Evolutionary conservation across 495 filamentous ascomycete species (phyloP), one percentile per base, ranked within the genome.

Genomic region (Podospora didyma): DNA sequence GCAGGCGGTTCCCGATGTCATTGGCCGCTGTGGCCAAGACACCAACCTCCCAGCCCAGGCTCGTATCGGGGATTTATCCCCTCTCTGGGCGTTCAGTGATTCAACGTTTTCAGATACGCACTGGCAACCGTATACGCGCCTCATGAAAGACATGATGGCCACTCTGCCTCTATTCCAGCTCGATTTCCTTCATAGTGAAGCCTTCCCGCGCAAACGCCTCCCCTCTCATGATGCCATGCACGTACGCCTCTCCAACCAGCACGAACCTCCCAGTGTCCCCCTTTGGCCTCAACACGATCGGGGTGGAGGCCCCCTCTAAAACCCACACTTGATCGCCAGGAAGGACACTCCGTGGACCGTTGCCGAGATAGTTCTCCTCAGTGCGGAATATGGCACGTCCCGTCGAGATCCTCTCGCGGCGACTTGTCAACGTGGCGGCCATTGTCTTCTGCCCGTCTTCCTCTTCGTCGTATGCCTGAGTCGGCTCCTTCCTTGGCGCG

Each of bases 381-480:
- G 51, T 53, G 16, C 51, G 51, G 37, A 53, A 53, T n/a, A 53
- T 53, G 37, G 51, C 51, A 9, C 51, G 51, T 17, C 51, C 51
- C 17, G 35, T 24, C 19, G 35, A 45, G 19, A 45, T 23, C 20
- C 7, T 22, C 19, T 42, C 22, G 24, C 26, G 51, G 14, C 37
- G 37, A 4, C 3, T 23, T 14, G 22, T 35, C 4, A 53, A 19
- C 11, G 37, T 21, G n/a, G 49, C 49, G 11, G 37, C 49, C 49
- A 21, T 41, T 31, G 26, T 31, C 9, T 31, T 31, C 9, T 31
- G 26, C 26, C 26, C 4, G 4, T 31, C 4, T 34, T 41, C 31
- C 34, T 52, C 49, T 39, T 20, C 37, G 24, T 41, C 28, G 12
- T 41, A 17, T 31, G 10, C 48, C 34, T 37, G 34, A 7, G 34